Base-by-base conservation (phyloP, 805 yeast genomes). In the Huiozyma naganishii region DNA sequence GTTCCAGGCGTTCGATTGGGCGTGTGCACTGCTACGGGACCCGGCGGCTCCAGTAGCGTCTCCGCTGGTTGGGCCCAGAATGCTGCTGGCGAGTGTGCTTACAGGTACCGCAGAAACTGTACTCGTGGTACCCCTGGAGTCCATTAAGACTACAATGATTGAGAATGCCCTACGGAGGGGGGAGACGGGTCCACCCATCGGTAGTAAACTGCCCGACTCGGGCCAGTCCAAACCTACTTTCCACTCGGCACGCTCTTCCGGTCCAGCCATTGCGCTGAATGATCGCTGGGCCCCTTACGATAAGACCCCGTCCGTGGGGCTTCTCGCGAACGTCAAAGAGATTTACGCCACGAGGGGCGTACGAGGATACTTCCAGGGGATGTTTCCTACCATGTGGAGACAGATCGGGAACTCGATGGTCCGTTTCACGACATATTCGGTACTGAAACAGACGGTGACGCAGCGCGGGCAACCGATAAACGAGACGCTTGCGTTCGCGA, bases 101-200 rank as follows among this genome's bases (percentile, higher is more conserved):
- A 83, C 95, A 5, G 97, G 95, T 2, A 70, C 83, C 45, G 66
- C 80, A 37, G 97, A 92, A 61, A 79, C 94, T 2, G 49, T 88
- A 32, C 75, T 83, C 72, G 77, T 90, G 23, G 83, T 92, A 13
- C 98, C 97, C 0, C 89, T 90, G 59, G 98, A 90, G 57, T 84
- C 81, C 55, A 70, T 87, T 51, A 87, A 87, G 57, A 80, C 83
- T 2, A 72, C 82, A 7, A 76, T 84, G 84, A 80, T 87, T 48
- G 94, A 86, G 54, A 79, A 82, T 56, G 69, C 79, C 40, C 52
- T 72, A 57, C 58, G 44, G 55, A 46, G 52, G 46, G 58, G 40
- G 9, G 3, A 11, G 9, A 30, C 9, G 33, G 33, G 11, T 8
- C 33, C 33, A 8, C 11, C n/a, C n/a, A n/a, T 6, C 6, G 10